Percentiles rank a stretch among this genome's conserved stretches.
Conservation (phyloP, 176 grass and related monocot genomes). For the Bonia amplexicaulis region DNA sequence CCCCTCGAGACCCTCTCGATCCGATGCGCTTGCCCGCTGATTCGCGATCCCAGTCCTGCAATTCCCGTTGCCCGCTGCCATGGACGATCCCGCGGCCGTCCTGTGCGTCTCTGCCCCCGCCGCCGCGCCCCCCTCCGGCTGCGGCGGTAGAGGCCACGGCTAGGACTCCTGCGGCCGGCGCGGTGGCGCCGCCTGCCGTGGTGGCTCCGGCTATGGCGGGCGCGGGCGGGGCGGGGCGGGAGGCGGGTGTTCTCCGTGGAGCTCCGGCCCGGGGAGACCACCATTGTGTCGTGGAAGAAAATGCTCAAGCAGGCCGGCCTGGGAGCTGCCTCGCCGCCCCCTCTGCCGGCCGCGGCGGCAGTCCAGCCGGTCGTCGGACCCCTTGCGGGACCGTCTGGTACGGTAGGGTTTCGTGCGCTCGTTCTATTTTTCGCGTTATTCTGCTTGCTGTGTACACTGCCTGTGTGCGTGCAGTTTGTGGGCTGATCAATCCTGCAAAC, state of each 20-base stretch:
- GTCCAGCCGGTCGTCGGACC: neutral
- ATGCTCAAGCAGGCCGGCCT: slow-evolving; percentile 46
- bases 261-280: slow-evolving; percentile 64
- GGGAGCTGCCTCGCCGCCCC: neutral
- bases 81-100: slow-evolving; percentile 21
- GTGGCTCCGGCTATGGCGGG: neutral
- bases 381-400: slow-evolving; percentile 13
- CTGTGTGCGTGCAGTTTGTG: neutral
- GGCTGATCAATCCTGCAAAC: neutral
- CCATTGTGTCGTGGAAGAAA: slow-evolving; percentile 79
- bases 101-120: neutral
- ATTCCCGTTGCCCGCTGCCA: neutral
- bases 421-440: neutral
- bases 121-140: neutral
- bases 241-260: slow-evolving; percentile 54
- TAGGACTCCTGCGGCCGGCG: slow-evolving; percentile 9
- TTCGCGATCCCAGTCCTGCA: neutral
- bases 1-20: neutral
- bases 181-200: neutral
- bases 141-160: neutral
- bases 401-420: slow-evolving; percentile 35
- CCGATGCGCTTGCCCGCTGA: slow-evolving; percentile 19
- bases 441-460: neutral
- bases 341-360: neutral
- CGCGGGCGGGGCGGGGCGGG: neutral